Base-by-base conservation (phyloP, 2,329 filamentous ascomycete genomes). In the Fusarium gaditjirri region DNA sequence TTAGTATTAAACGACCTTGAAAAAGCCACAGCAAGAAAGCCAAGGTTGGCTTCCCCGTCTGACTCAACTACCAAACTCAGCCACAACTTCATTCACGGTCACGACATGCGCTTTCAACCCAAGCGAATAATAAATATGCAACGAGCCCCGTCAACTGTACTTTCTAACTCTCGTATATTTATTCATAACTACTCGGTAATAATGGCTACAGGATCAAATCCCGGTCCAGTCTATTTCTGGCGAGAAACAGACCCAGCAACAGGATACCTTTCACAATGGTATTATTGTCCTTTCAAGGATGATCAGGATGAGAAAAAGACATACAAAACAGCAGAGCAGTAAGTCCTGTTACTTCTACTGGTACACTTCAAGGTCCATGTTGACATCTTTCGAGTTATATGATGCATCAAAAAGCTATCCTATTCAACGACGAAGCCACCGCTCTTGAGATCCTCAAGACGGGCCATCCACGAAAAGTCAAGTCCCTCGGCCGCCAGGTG, bases 231-330 rank as follows among this genome's bases (percentile, higher is more conserved):
- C n/a, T 87, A 82, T 78, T 87, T 87, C 75, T 88, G 84, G 84
- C 80, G 81, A 31, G 84, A 85, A 49, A 82, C 82, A 19, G 83
- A 88, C 62, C 71, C 80, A 2, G 76, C 80, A 6, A 81, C 85
- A 36, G 89, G 88, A 43, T 90, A 85, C 79, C 83, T 92, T n/a
- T 89, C 86, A 1, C 90, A 92, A 80, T 92, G 89, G 89, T 90
- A 88, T 75, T 75, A 80, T 55, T 84, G 81, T 23, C 79, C 83
- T 5, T 92, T 90, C 74, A 80, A 62, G 41, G 82, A 83, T 57
- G 81, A 82, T 8, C 62, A 77, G 6, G 78, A 80, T 53, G 72
- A 77, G 7, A 71, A 72, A 10, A 80, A 80, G 41, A 78, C 82
- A 17, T 89, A 86, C 75, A 78, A 79, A n/a, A 87, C 86, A 6